Base-by-base conservation (phyloP, 2,329 filamentous ascomycete genomes). In the Penicillium sp. region DNA sequence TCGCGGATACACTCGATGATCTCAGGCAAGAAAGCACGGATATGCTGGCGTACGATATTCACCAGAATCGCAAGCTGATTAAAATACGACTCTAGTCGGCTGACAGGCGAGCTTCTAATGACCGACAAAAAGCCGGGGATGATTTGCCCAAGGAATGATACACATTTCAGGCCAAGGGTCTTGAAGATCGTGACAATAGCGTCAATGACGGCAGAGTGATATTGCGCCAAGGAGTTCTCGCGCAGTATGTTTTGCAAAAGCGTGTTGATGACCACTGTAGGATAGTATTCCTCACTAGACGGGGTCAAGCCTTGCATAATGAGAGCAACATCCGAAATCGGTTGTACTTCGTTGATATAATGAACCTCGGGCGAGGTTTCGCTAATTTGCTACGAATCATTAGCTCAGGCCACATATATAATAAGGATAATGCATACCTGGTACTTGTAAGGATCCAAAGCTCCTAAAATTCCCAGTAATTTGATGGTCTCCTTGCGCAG, bases 131-230 rank as follows among this genome's bases (percentile, higher is more conserved):
- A 99, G 0, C 91, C 94, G 0, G 95, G 94, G 30, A 99, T 90
- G 60, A 99, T 97, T 59, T 94, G 88, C 59, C 90, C 89, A 1
- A 99, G 83, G 72, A 97, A 99, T 0, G 91, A 89, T 8, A 99
- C 93, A 70, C 94, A 99, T 70, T 97, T 96, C 64, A 99, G 77
- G 2, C 94, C 94, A 59, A 99, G 82, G 0, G 95, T 99, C 64
- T 94, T 90, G 75, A 99, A 99, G 58, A 99, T 99, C 64, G 91
- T 96, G 86, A 99, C 97, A 65, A 99, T 95, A 5, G 94, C 94
- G 71, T 97, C 94, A 52, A 99, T 94, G 14, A 97, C 93, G 11
- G 88, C 86, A 3, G 91, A 93, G 67, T 99, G 95, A 65, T 96
- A 93, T 66, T 95, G 90, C 12, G 88, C 84, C 4, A 99, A 79